phyloP scores from a whole-genome alignment of 352 stramenopile species.

The Paralagenidium karlingii region DNA sequence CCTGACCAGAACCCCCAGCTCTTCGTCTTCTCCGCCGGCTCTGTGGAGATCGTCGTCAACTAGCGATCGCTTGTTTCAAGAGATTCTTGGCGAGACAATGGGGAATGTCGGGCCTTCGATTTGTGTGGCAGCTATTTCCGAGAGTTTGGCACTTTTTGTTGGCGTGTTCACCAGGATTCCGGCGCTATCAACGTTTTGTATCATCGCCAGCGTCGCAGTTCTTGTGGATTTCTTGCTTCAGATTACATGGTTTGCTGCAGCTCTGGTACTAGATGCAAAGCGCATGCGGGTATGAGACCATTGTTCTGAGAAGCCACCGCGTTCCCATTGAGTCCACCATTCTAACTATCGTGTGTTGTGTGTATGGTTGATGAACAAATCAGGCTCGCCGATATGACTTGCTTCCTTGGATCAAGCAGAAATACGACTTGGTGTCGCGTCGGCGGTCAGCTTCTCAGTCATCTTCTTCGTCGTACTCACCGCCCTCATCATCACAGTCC shows the following conservation, averaged over 20 bases:
- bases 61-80: slow-evolving; percentile 35
- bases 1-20: too few species aligned
- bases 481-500: too few species aligned
- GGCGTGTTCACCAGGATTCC: slow-evolving; percentile 79
- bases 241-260: slow-evolving; percentile 80
- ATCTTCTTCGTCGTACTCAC: too few species aligned
- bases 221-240: slow-evolving; percentile 70
- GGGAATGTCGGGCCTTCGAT: slow-evolving; percentile 79
- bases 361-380: slow-evolving; percentile 2
- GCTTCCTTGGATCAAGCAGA: slow-evolving; percentile 45
- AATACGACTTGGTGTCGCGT: too few species aligned
- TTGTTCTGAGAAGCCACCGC: too few species aligned
- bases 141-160: slow-evolving; percentile 73
- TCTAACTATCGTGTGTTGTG: neutral
- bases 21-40: neutral
- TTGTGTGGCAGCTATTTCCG: slow-evolving; percentile 65
- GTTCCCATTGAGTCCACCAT: too few species aligned
- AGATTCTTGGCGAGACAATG: slow-evolving; percentile 66
- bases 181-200: slow-evolving; percentile 76
- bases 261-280: slow-evolving; percentile 59
- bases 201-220: slow-evolving; percentile 74
- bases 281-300: slow-evolving; percentile 46
- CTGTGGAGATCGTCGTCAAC: neutral
- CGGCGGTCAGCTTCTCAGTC: too few species aligned
- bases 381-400: slow-evolving; percentile 59